Evolutionary conservation across 2,329 filamentous ascomycete species (phyloP), one percentile per base, ranked within the genome.

Genomic region (Cercospora sesami): DNA sequence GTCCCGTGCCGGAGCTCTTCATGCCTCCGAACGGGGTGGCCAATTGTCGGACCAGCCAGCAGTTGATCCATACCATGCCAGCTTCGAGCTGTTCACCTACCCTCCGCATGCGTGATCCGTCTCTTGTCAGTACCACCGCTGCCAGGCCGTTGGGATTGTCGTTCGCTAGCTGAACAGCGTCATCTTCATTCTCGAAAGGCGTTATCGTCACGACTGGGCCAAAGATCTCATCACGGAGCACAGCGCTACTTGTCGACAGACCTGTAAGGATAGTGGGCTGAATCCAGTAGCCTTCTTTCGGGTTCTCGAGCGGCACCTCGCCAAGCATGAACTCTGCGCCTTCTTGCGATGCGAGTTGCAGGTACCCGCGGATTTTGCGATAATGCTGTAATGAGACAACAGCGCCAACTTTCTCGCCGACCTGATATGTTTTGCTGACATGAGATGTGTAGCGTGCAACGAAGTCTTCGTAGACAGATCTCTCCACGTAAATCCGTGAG

Each of bases 181-280:
- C 78, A 5, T 73, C 72, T 67, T 80, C 77, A 7, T 74, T 74
- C 10, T 65, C 66, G 69, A 80, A 79, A 0, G 75, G 72, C 69
- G 76, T 76, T 61, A 81, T 76, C 12, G 75, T 68, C 18, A 79
- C 75, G 5, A 79, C 77, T 2, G 79, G 77, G 5, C 79, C 77
- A 63, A 80, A 79, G 48, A 80, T 77, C 66, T 80, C 77, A 65
- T 80, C 75, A 26, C 72, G 75, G 21, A 75, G 69, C 16, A 79
- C 71, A 16, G 69, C 78, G 2, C 80, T 78, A 28, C 78, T 72
- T 66, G 81, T 80, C 7, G 80, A 76, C 10, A 80, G 75, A 59
- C 81, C 74, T 16, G 80, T 73, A 74, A 84, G 83, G 59, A 85
- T 80, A n/a, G 81, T 80, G 2, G 83, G 82, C 63, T 79, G 75